These are phyloP conservation scores for Mrakia frigida DNA, from an alignment of 768 basidiomycete species.

Conservation along the genomic window DNA sequence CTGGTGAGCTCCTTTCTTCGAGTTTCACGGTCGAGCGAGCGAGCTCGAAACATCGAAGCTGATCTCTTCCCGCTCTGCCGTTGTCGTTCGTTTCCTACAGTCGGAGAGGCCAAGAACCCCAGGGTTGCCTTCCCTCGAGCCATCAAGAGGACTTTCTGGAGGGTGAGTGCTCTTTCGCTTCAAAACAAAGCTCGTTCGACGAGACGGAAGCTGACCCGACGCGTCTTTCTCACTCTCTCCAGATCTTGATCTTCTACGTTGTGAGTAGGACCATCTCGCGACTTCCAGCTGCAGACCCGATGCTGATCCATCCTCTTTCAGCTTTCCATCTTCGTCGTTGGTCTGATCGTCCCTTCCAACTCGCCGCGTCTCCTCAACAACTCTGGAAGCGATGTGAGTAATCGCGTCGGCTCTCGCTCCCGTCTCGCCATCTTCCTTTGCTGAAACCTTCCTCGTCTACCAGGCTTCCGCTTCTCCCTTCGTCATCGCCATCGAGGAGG, in stretches of 20 bases:
- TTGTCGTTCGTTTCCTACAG: slow-evolving; percentile 48
- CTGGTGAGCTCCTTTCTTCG: slow-evolving; percentile 37
- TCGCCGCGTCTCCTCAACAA: slow-evolving; percentile 33
- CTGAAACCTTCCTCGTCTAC: no score
- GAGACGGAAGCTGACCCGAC: no score
- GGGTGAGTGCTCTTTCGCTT: no score
- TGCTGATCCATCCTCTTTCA: no score
- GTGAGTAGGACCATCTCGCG: no score
- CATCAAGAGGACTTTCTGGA: slow-evolving; percentile 31
- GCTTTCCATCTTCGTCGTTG: slow-evolving; percentile 40
- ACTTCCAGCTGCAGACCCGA: no score
- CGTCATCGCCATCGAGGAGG: slow-evolving; percentile 43
- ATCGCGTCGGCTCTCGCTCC: no score
- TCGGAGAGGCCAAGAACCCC: slow-evolving; percentile 51
- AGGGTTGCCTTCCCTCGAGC: slow-evolving; percentile 39
- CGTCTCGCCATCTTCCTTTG: no score
- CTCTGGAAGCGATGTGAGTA: slow-evolving; percentile 33
- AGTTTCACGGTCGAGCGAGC: slow-evolving; percentile 45
- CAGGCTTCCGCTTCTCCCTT: neutral
- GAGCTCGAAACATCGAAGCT: neutral
- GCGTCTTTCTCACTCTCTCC: no score
- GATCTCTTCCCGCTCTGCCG: no score
- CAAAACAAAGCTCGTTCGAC: no score
- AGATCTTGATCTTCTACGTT: no score
- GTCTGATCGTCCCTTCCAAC: slow-evolving; percentile 40